These are phyloP conservation scores for Trametes meyenii DNA, from an alignment of 768 basidiomycete species.

Conservation along the genomic window DNA sequence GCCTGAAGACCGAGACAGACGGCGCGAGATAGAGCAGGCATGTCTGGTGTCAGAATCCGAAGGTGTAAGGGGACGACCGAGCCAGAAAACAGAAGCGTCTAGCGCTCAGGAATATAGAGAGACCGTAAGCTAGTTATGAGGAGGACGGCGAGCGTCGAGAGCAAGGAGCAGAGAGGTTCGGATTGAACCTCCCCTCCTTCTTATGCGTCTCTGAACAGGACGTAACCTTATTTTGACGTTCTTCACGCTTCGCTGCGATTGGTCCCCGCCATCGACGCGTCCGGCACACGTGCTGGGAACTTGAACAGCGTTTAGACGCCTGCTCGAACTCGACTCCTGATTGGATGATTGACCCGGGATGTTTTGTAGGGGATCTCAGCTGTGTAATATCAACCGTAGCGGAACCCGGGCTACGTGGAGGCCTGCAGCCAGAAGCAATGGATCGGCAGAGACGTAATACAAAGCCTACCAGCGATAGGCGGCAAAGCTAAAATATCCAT, in stretches of 20 bases:
- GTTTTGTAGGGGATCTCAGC: too few relatives aligned
- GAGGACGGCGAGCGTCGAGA: slow-evolving; percentile 23
- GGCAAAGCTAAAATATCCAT: slow-evolving; percentile 1
- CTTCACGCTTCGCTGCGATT: slow-evolving; percentile 19
- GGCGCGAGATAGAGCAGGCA: slow-evolving; percentile 42
- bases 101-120: slow-evolving; percentile 26
- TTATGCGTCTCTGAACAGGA: slow-evolving; percentile 26
- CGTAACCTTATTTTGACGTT: slow-evolving; percentile 26
- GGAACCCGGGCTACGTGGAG: neutral
- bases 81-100: slow-evolving; percentile 16
- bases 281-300: slow-evolving; percentile 21
- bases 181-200: slow-evolving; percentile 10
- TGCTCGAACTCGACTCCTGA: neutral
- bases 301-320: neutral
- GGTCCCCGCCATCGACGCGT: slow-evolving; percentile 27
- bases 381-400: too few relatives aligned
- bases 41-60: slow-evolving; percentile 20
- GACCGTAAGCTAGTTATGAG: slow-evolving; percentile 20
- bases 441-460: too few relatives aligned
- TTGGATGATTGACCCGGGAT: neutral
- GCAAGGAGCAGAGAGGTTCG: slow-evolving; percentile 23
- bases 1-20: slow-evolving; percentile 45
- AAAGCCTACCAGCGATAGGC: neutral
- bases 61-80: neutral
- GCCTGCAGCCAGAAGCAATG: too few relatives aligned